Percentiles rank a stretch among this genome's conserved stretches.
These are phyloP conservation scores for Colletotrichum musae DNA, from an alignment of 2,329 filamentous ascomycete species.

Conservation along the genomic window DNA sequence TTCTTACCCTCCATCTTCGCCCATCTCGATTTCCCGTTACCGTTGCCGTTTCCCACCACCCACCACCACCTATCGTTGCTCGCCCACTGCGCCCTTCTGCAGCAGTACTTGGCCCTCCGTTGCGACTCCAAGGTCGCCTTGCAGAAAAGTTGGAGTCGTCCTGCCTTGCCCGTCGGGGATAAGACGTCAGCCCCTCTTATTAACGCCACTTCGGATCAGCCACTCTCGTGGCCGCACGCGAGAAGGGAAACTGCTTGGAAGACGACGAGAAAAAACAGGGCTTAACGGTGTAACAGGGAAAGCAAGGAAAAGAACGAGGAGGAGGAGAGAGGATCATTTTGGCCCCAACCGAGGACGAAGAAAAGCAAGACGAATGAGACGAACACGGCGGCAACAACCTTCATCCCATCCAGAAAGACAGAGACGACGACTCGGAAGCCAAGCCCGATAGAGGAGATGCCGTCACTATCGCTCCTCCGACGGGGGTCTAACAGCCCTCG, in stretches of 20 bases:
- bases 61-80: neutral
- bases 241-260: slow-evolving; percentile 20
- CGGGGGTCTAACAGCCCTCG: slow-evolving; percentile 39
- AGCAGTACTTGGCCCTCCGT: slow-evolving; percentile 22
- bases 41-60: neutral
- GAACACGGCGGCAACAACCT: slow-evolving; percentile 15
- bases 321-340: neutral
- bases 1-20: slow-evolving; percentile 9
- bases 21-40: slow-evolving; percentile 2
- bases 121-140: slow-evolving; percentile 23
- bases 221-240: slow-evolving; percentile 7
- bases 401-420: slow-evolving; percentile 16
- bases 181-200: slow-evolving; percentile 28
- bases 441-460: slow-evolving; percentile 45
- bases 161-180: slow-evolving; percentile 16
- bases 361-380: slow-evolving; percentile 29
- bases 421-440: slow-evolving; percentile 9
- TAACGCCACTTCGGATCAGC: slow-evolving; percentile 29
- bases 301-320: neutral
- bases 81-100: slow-evolving; percentile 6
- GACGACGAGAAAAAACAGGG: slow-evolving; percentile 1
- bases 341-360: neutral
- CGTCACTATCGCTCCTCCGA: slow-evolving; percentile 50
- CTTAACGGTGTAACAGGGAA: neutral
- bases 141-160: slow-evolving; percentile 28